Conservation (phyloP, 108 stramenopile genomes). For the Cylindrotheca closterium region DNA sequence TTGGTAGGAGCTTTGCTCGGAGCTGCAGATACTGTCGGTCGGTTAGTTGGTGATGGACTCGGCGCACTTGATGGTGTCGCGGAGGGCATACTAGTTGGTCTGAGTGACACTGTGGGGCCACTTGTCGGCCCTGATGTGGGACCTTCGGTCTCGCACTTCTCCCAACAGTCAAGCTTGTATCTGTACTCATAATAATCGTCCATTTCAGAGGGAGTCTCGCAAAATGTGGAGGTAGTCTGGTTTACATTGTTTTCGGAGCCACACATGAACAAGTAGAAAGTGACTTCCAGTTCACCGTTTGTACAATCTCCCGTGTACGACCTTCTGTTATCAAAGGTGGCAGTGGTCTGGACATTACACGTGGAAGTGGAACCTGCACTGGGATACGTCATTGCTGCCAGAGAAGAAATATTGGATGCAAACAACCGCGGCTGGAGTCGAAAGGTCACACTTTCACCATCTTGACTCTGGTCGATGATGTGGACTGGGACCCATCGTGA, state of each 20-base stretch:
- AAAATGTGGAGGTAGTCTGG: not conserved
- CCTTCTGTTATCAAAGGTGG: not conserved
- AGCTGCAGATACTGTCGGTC: constrained; percentile 7
- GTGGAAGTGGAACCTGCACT: not conserved
- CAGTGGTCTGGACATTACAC: not conserved
- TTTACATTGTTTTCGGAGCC: not conserved
- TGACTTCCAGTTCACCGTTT: not conserved
- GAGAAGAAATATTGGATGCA: not conserved
- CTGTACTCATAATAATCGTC: not conserved
- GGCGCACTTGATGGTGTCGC: constrained; percentile 7
- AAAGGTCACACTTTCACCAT: not conserved
- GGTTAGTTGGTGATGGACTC: not conserved
- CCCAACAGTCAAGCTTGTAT: not conserved
- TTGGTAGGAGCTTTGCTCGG: constrained; percentile 1
- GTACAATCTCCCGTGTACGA: not conserved
- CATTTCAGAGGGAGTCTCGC: not conserved
- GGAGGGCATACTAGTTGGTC: constrained; percentile 4
- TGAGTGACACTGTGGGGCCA: constrained; percentile 4
- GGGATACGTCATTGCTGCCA: not conserved
- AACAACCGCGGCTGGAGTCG: not conserved
- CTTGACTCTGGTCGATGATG: not conserved
- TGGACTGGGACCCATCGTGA: not conserved
- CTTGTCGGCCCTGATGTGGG: constrained; percentile 8
- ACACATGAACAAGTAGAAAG: not conserved
- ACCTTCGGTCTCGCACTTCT: not conserved